Evolutionary conservation across 2,329 filamentous ascomycete genomes (phyloP).

Genomic region (Beauveria medogensis): DNA sequence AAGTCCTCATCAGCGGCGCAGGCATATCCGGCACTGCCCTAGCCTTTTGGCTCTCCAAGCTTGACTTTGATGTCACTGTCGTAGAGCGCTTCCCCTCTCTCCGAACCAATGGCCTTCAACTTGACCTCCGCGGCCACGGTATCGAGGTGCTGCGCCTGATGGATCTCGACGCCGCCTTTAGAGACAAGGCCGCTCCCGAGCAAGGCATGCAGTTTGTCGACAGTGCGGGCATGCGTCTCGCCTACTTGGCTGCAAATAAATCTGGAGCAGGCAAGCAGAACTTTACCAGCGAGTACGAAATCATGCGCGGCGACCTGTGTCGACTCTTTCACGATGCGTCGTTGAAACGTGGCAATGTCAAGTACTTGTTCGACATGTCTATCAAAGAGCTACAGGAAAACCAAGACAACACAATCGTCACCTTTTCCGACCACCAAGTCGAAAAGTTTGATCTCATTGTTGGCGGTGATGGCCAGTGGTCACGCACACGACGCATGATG

Average conservation of each 20-base stretch:
- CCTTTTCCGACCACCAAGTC: constrained; percentile 34
- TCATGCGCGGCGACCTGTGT: constrained; percentile 45
- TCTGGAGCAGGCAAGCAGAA: constrained; percentile 21
- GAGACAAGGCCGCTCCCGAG: constrained; percentile 35
- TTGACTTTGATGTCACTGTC: constrained; percentile 31
- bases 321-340: constrained; percentile 31
- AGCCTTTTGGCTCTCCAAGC: constrained; percentile 39
- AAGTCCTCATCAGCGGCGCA: constrained; percentile 27
- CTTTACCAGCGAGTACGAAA: constrained; percentile 44
- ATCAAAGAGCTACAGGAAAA: constrained; percentile 20
- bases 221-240: constrained; percentile 26
- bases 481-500: constrained; percentile 37
- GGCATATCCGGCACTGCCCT: constrained; percentile 33
- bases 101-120: constrained; percentile 40
- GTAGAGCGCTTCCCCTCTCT: constrained; percentile 33
- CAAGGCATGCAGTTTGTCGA: constrained; percentile 38
- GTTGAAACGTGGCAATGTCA: constrained; percentile 13
- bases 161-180: constrained; percentile 39
- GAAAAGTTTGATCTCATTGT: constrained; percentile 44
- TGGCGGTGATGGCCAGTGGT: constrained; percentile 47
- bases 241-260: constrained; percentile 28
- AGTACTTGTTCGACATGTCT: constrained; percentile 22
- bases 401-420: constrained; percentile 25
- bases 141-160: constrained; percentile 43
- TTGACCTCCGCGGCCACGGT: constrained; percentile 45